A percentile compares a stretch with the other conserved stretches of the same genome.
phyloP scores from a whole-genome alignment of 1,284 basidiomycete species.

The Cutaneotrichosporon cutaneum region DNA sequence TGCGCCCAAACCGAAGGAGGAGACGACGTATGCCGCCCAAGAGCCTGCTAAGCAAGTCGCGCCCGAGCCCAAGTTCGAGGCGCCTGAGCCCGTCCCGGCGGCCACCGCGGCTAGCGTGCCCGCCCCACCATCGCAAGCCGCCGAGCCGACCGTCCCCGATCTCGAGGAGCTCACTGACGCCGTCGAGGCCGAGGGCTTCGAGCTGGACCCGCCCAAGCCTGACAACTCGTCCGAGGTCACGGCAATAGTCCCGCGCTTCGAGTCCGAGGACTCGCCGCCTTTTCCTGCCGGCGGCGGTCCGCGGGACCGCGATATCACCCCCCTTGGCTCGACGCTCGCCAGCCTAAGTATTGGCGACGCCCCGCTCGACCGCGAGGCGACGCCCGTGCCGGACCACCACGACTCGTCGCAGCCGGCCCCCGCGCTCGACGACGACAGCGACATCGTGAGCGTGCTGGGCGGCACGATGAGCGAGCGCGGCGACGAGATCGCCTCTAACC shows the following conservation, averaged over 20 bases:
- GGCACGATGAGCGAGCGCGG: slow-evolving; percentile 8
- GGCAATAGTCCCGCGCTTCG: neutral
- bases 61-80: neutral
- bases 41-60: no score
- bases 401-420: slow-evolving; percentile 6
- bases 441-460: slow-evolving; percentile 21
- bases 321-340: neutral
- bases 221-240: slow-evolving; percentile 5
- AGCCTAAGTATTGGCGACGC: neutral
- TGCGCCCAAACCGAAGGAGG: neutral
- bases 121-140: neutral
- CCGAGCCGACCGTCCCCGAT: neutral
- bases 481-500: slow-evolving; percentile 16
- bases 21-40: neutral
- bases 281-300: neutral
- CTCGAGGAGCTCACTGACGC: slow-evolving; percentile 2
- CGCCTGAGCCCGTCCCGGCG: neutral
- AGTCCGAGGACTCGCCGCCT: neutral
- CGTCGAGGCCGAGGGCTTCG: neutral
- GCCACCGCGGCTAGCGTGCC: neutral
- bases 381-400: slow-evolving; percentile 1
- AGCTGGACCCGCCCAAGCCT: slow-evolving; percentile 3
- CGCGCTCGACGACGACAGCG: slow-evolving; percentile 22
- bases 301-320: slow-evolving; percentile 5
- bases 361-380: slow-evolving; percentile 5